Percentiles rank a stretch among this genome's conserved stretches.
Evolutionary conservation across 2,329 filamentous ascomycete genomes (phyloP).

Genomic region (Neospermospora avenae): DNA sequence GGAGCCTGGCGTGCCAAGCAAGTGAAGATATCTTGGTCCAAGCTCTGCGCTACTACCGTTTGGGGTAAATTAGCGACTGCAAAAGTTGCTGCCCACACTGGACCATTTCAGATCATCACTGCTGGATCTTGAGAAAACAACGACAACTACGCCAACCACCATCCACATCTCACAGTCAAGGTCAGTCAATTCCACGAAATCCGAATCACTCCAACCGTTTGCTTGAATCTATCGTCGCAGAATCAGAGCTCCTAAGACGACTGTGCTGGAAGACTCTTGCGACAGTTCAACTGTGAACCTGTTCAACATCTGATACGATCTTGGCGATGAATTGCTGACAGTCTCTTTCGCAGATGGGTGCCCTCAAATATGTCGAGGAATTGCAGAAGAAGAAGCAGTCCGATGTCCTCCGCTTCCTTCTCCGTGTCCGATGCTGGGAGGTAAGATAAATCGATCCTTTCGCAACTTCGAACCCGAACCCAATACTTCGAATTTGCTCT

Average conservation of each 20-base stretch:
- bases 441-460: constrained; percentile 57
- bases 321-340: neutral
- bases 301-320: neutral
- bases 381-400: constrained; percentile 99
- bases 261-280: neutral
- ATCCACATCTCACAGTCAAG: constrained; percentile 13
- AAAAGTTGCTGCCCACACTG: neutral
- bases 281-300: neutral
- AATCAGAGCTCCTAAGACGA: neutral
- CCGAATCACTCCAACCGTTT: neutral
- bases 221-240: neutral
- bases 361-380: constrained; percentile 99
- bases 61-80: neutral
- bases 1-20: too few species aligned
- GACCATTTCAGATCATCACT: neutral
- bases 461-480: constrained; percentile 31
- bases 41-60: too few species aligned
- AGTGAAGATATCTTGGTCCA: too few species aligned
- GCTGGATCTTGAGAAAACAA: constrained; percentile 2
- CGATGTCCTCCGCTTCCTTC: constrained; percentile 99
- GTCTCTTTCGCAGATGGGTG: constrained; percentile 57
- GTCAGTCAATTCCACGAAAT: constrained; percentile 7
- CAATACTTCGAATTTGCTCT: constrained; percentile 35
- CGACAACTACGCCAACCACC: constrained; percentile 18
- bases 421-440: constrained; percentile 99